Evolutionary conservation across 1,284 basidiomycete species (phyloP).

Genomic region (Irpex sp.): DNA sequence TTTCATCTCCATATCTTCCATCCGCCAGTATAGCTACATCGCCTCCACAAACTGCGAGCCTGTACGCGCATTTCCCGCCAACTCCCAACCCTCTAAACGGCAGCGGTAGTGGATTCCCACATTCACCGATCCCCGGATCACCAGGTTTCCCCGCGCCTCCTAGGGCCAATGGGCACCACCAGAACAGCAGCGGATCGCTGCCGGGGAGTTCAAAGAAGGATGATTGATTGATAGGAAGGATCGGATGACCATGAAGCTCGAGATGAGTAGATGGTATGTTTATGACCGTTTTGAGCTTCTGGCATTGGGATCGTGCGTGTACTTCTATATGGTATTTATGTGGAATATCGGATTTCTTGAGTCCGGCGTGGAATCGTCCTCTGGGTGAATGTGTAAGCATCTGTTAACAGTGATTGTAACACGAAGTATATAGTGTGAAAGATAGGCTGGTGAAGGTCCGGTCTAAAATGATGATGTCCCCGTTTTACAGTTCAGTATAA

Average conservation of each 20-base stretch:
- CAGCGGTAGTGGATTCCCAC: constrained; percentile 23
- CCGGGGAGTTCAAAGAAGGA: constrained; percentile 35
- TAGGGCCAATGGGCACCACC: constrained; percentile 17
- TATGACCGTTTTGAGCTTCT: neutral
- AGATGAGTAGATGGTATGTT: neutral
- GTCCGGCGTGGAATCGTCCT: neutral
- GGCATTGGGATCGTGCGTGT: neutral
- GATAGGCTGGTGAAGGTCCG: too few species aligned
- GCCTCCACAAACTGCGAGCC: constrained; percentile 18
- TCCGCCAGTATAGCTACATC: constrained; percentile 10
- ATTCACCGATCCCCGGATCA: constrained; percentile 19
- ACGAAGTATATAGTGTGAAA: too few species aligned
- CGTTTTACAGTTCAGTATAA: too few species aligned
- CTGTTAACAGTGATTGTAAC: too few species aligned
- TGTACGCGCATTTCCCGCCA: constrained; percentile 35
- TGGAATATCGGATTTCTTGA: neutral
- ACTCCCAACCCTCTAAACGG: constrained; percentile 33
- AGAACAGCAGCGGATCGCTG: constrained; percentile 16
- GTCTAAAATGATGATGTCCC: too few species aligned
- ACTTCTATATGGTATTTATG: neutral
- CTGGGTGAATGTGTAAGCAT: too few species aligned
- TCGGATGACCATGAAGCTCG: neutral
- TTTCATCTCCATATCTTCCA: constrained; percentile 19
- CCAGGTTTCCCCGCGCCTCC: constrained; percentile 24
- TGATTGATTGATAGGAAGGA: constrained; percentile 28